Evolutionary conservation across 1,139 yeast genomes (phyloP), one percentile per base, ranked within the genome.

Genomic region (Torulaspora pretoriensis): DNA sequence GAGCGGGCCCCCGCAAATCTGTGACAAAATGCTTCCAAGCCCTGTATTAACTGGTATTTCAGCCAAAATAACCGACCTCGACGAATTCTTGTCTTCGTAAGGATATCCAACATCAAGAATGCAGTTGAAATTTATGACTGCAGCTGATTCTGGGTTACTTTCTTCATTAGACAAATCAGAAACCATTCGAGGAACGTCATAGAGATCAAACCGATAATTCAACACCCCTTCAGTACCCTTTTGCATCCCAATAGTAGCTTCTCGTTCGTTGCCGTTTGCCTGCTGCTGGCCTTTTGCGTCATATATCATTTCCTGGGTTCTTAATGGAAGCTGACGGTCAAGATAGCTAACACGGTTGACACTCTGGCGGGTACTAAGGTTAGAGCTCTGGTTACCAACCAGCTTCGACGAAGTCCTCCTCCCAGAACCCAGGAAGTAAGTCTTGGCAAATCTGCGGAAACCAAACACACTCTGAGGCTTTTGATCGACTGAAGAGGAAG

Each of bases 1-100:
- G 37, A 86, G 65, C 0, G 92, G 88, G 0, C 96, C 96, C 0
- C 95, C 95, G 55, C 74, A 69, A 0, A 84, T 70, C 51, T 81
- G 86, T 1, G 79, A 64, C 13, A 85, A 54, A 9, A 84, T 63
- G 28, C 78, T 69, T 24, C 69, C 71, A 4, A 80, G 53, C 6
- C 85, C 81, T 4, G 72, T 68, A 24, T 60, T 55, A 0, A 53
- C 51, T 0, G 77, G 74, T 13, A 77, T 62, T 31, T 68, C 65
- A 6, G 61, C 60, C 7, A 75, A 53, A 24, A 65, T 59, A 10
- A 73, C 55, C 23, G 65, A 40, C 51, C 47, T 59, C 52, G 45
- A 45, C 10, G 12, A 38, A 16, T 5, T 29, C 14, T 26, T 37
- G 25, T 26, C 36, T n/a, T 38, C 44, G 12, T 29, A 24, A 22